Evolutionary conservation across 148 eudicot genomes (phyloP).

Genomic region (Rhododendron williamsianum): DNA sequence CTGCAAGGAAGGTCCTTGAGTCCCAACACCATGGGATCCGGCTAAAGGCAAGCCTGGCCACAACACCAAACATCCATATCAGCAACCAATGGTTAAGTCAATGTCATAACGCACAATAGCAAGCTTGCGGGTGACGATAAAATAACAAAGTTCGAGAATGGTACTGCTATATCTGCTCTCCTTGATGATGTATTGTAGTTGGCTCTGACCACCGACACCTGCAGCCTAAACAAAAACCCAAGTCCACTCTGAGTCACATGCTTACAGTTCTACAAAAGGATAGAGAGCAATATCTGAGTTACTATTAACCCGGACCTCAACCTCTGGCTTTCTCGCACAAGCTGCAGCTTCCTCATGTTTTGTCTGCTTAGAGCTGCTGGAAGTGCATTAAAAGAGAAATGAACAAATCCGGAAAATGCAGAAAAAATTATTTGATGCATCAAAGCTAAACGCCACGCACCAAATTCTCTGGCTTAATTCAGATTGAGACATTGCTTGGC

Average conservation of each 20-base stretch:
- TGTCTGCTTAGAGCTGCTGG: conserved; percentile 21
- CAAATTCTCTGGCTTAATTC: conserved; percentile 18
- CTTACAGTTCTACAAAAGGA: not conserved
- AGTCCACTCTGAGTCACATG: not conserved
- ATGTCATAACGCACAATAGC: not conserved
- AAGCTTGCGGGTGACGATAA: not conserved
- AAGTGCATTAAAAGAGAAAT: not conserved
- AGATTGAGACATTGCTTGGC: conserved; percentile 17
- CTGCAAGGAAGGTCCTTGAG: conserved; percentile 23
- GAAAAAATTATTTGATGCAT: not conserved
- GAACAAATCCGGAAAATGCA: not conserved
- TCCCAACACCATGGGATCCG: conserved; percentile 19
- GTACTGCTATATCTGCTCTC: conserved; percentile 28
- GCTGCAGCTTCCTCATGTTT: conserved; percentile 15
- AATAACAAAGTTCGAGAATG: not conserved
- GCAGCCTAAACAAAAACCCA: conserved; percentile 24
- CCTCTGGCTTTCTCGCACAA: conserved; percentile 12
- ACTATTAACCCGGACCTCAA: conserved; percentile 3
- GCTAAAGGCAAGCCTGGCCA: conserved; percentile 27
- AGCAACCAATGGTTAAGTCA: conserved; percentile 1
- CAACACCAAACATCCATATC: conserved; percentile 10
- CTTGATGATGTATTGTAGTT: conserved; percentile 10
- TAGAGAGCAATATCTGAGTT: not conserved
- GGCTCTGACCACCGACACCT: conserved; percentile 16
- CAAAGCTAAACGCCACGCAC: conserved; percentile 11